These are phyloP conservation scores for Salix dunnii DNA, from an alignment of 345 rosid species.

Conservation along the genomic window DNA sequence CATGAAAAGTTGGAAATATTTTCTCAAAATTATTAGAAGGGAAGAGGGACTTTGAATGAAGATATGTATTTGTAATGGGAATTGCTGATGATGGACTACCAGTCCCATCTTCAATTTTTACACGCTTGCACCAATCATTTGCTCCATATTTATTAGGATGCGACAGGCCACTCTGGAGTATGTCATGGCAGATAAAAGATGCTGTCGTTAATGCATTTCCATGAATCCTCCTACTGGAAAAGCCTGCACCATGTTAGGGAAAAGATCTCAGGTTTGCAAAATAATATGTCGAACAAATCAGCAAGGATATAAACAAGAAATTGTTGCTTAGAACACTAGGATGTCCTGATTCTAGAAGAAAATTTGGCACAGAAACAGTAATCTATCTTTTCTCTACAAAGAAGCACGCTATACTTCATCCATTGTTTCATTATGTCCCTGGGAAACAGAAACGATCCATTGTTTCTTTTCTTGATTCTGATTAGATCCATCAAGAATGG, in stretches of 20 bases:
- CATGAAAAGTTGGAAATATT: constrained; percentile 31
- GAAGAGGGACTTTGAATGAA: constrained; percentile 29
- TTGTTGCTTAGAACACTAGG: no score
- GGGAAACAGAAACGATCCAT: no score
- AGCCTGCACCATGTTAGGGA: constrained; percentile 25
- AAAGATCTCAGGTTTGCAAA: not conserved
- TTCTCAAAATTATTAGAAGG: constrained; percentile 33
- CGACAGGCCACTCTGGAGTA: constrained; percentile 34
- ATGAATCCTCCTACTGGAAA: constrained; percentile 35
- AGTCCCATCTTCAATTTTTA: constrained; percentile 52
- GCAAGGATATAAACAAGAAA: not conserved
- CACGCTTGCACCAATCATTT: constrained; percentile 37
- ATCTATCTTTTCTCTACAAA: no score
- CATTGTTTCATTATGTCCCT: no score
- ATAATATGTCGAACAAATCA: not conserved
- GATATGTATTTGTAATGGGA: constrained; percentile 29
- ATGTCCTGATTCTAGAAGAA: not conserved
- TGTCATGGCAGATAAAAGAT: constrained; percentile 56
- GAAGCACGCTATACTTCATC: no score
- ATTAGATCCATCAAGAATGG: no score
- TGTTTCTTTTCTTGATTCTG: no score
- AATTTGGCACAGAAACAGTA: not conserved
- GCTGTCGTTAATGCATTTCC: constrained; percentile 32
- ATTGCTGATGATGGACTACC: constrained; percentile 32
- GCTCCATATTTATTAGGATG: constrained; percentile 40